Evolutionary conservation across 805 yeast species (phyloP).

Genomic region (Cyberlindnera maritima): DNA sequence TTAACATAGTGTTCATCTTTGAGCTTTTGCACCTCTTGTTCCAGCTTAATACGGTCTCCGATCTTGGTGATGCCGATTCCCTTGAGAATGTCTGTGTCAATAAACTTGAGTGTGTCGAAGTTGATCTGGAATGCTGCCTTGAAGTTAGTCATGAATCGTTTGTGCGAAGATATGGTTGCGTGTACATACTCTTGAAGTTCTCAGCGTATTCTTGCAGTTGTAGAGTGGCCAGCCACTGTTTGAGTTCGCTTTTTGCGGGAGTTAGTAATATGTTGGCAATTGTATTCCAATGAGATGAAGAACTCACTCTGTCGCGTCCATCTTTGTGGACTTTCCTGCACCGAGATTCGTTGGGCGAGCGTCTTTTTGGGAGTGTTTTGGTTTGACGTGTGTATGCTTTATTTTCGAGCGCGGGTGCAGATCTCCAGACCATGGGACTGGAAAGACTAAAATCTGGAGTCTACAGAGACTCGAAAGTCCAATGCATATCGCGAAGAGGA

Average conservation of each 20-base stretch:
- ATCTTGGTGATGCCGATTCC: conserved; percentile 74
- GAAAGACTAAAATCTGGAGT: too few species aligned
- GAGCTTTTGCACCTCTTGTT: conserved; percentile 52
- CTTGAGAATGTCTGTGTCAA: conserved; percentile 61
- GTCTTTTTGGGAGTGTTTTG: too few species aligned
- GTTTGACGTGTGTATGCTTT: neutral
- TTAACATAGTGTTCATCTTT: conserved; percentile 14
- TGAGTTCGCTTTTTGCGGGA: conserved; percentile 5
- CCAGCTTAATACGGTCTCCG: conserved; percentile 78
- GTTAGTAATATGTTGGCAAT: too few species aligned
- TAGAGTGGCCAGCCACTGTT: conserved; percentile 11
- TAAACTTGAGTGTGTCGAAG: conserved; percentile 27
- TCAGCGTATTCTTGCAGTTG: conserved; percentile 9
- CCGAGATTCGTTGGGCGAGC: too few species aligned
- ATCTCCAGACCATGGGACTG: too few species aligned
- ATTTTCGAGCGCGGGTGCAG: too few species aligned
- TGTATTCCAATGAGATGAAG: too few species aligned
- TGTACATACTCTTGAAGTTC: conserved; percentile 1
- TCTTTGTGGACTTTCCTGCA: neutral
- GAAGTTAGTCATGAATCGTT: too few species aligned
- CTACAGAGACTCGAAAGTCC: too few species aligned
- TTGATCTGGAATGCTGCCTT: conserved; percentile 15
- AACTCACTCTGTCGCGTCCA: neutral
- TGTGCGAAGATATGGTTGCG: too few species aligned
- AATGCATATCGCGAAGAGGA: too few species aligned